A percentile compares a stretch with the other conserved stretches of the same genome.
phyloP scores from a whole-genome alignment of 805 yeast genomes.

The Tetrapisispora taiwanensis region DNA sequence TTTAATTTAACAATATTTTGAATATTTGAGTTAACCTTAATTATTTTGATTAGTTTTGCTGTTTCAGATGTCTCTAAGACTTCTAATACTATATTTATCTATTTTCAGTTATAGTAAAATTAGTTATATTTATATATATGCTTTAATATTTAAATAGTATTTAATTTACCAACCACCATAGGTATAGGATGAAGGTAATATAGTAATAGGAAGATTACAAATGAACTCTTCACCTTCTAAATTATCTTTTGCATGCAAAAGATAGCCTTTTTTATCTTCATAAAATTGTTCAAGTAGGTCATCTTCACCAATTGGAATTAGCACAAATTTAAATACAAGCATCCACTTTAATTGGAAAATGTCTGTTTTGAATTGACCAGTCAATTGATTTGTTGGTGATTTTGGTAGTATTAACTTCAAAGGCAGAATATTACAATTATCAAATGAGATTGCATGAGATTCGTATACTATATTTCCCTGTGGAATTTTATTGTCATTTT shows the following conservation, averaged over 20 bases:
- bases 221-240: slow-evolving; percentile 34
- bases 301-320: slow-evolving; percentile 15
- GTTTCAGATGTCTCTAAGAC: too few species aligned
- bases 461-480: slow-evolving; percentile 20
- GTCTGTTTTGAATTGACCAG: slow-evolving; percentile 34
- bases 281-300: slow-evolving; percentile 22
- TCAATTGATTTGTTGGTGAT: slow-evolving; percentile 28
- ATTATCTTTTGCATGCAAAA: slow-evolving; percentile 27
- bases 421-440: slow-evolving; percentile 19
- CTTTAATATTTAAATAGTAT: too few species aligned
- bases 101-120: too few species aligned
- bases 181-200: slow-evolving; percentile 37
- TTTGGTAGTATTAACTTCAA: slow-evolving; percentile 24
- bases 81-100: too few species aligned
- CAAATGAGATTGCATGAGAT: slow-evolving; percentile 26
- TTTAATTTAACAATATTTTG: too few species aligned
- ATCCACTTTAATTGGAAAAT: slow-evolving; percentile 34
- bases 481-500: slow-evolving; percentile 8
- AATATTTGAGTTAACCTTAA: too few species aligned
- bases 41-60: too few species aligned
- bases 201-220: slow-evolving; percentile 36
- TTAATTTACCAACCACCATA: slow-evolving; percentile 38
- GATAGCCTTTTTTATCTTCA: slow-evolving; percentile 30
- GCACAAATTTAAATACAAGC: slow-evolving; percentile 29
- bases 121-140: too few species aligned